phyloP scores from a whole-genome alignment of 164 flowering plant genomes.

The Protea cynaroides region DNA sequence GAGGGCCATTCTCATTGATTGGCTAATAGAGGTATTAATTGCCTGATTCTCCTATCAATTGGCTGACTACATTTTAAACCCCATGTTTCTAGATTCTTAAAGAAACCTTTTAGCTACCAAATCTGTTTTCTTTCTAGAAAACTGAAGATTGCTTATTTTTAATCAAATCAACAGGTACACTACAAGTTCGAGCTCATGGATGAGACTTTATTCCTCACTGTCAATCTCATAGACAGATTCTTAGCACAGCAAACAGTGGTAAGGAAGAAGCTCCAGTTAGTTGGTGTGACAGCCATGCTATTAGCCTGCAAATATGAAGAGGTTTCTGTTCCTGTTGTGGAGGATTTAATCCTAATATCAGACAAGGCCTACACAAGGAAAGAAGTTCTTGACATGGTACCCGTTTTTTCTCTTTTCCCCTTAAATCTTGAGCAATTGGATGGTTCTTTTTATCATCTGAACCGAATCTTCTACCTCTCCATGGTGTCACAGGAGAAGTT shows the following conservation, averaged over 20 bases:
- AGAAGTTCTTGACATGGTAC: conserved; percentile 85
- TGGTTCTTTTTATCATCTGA: neutral
- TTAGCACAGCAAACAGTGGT: conserved; percentile 47
- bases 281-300: conserved; percentile 87
- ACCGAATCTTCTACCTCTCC: no score
- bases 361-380: conserved; percentile 72
- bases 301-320: conserved; percentile 93
- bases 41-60: neutral
- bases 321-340: conserved; percentile 79
- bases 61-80: no score
- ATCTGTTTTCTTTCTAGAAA: neutral
- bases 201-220: conserved; percentile 72
- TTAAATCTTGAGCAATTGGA: no score
- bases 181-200: conserved; percentile 86
- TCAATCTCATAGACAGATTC: conserved; percentile 77
- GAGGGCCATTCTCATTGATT: conserved; percentile 87
- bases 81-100: neutral
- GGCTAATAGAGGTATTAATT: conserved; percentile 83
- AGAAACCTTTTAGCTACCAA: neutral
- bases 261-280: conserved; percentile 83
- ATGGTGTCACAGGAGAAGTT: conserved; percentile 56
- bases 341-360: conserved; percentile 72
- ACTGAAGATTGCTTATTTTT: neutral
- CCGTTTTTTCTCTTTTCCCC: neutral
- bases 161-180: conserved; percentile 51